Base-by-base conservation (phyloP, 2,329 filamentous ascomycete genomes). In the Colletotrichum sp. region DNA sequence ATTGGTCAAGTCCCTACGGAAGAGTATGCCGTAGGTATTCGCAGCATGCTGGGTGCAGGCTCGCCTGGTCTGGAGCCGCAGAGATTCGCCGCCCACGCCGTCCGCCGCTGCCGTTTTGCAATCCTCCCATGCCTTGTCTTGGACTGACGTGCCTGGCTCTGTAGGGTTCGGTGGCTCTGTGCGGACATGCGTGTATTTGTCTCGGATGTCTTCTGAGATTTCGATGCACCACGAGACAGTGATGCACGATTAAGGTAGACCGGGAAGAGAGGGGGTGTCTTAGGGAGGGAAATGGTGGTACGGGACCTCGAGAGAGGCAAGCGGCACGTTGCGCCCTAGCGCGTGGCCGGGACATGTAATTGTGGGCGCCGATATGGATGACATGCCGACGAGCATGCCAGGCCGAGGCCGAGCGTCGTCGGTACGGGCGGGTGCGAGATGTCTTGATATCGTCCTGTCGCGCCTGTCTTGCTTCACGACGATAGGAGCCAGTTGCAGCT, bases 291-390 rank as follows among this genome's bases (percentile, higher is more conserved):
- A 32, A 39, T 60, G n/a, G 28, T 48, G 60, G 68, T 71, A 59
- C 65, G 60, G 48, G 30, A 66, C 68, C 68, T 66, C 34, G 36
- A 32, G 22, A 75, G n/a, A 75, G 68, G 48, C 63, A 68, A 34
- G 32, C 64, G 73, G 69, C 73, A 75, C 73, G 63, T 75, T 68
- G 69, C 69, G 69, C 73, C 63, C 69, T 75, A 59, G 73, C 73
- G 69, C 69, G 34, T 62, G 12, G 39, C 70, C 44, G 70, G 64
- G 39, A 64, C 39, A 75, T 52, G 66, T 36, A 65, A 44, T 22
- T 68, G 66, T 68, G 39, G 44, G 32, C 55, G 66, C 32, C 52
- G 32, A 44, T 60, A 44, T 71, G 60, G 59, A 39, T 67, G 69
- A n/a, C 36, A 72, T 63, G 26, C 39, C 55, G 44, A n/a, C 57